Evolutionary conservation across 805 yeast species (phyloP).

Genomic region (Teunomyces stri): DNA sequence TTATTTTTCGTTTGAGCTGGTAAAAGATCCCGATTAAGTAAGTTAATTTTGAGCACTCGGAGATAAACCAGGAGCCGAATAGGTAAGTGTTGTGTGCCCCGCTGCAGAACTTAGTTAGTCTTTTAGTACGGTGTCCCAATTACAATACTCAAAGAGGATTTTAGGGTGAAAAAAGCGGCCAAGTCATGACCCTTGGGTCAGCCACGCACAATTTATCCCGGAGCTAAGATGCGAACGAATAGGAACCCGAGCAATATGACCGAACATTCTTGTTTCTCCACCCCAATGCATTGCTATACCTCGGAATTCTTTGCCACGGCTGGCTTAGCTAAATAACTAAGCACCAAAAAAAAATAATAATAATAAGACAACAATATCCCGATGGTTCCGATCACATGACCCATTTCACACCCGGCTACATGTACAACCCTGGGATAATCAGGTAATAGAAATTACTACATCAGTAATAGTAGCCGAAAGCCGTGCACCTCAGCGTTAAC

Average conservation of each 20-base stretch:
- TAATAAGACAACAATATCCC: slow-evolving; percentile 2
- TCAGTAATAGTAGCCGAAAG: slow-evolving; percentile 2
- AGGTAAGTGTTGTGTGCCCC: not conserved
- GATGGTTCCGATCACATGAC: slow-evolving; percentile 14
- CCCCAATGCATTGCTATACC: no score
- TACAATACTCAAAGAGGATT: not conserved
- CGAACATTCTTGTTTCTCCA: no score
- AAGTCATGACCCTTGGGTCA: not conserved
- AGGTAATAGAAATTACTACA: slow-evolving; percentile 1
- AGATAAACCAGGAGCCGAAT: not conserved
- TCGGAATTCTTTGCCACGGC: not conserved
- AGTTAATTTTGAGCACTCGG: not conserved
- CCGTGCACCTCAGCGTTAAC: not conserved
- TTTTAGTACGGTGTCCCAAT: not conserved
- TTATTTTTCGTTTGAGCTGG: not conserved
- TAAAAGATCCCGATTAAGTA: not conserved
- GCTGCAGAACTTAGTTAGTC: not conserved
- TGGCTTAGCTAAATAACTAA: not conserved
- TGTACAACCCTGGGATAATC: not conserved
- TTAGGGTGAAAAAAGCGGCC: not conserved
- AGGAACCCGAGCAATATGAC: not conserved
- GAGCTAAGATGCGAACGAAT: not conserved
- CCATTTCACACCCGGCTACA: not conserved
- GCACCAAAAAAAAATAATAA: not conserved
- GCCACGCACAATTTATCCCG: not conserved